phyloP scores from a whole-genome alignment of 208 protist genomes.

The Paratrypanosoma confusum region DNA sequence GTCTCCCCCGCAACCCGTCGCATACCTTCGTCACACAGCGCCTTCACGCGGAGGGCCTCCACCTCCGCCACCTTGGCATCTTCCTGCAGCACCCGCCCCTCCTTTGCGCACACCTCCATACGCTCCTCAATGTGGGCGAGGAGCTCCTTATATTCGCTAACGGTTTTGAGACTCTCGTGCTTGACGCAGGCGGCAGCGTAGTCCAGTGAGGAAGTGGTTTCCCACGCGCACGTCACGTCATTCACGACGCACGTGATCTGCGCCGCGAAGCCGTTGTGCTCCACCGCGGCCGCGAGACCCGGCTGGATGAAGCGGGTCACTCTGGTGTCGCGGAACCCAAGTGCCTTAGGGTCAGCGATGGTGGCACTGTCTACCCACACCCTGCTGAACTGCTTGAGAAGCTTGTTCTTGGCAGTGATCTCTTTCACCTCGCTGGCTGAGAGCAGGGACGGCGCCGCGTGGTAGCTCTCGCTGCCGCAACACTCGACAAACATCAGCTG shows the following conservation, averaged over 20 bases:
- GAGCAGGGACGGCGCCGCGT: not conserved
- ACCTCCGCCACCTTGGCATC: conserved; percentile 3
- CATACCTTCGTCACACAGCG: no score
- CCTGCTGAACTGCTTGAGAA: not conserved
- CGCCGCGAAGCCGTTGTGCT: conserved; percentile 7
- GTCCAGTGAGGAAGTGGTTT: not conserved
- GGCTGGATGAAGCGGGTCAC: conserved; percentile 3
- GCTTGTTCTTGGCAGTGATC: not conserved
- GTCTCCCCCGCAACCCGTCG: no score
- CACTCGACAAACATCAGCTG: conserved; percentile 2
- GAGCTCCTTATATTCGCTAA: conserved; percentile 7
- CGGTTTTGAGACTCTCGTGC: conserved; percentile 4
- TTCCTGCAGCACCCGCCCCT: not conserved
- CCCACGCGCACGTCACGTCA: not conserved
- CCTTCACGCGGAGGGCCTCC: no score
- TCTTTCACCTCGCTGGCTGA: not conserved
- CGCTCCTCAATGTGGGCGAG: conserved; percentile 1
- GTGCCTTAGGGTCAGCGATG: conserved; percentile 1
- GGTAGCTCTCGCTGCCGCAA: not conserved
- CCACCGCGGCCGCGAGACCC: conserved; percentile 5
- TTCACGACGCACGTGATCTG: conserved; percentile 5
- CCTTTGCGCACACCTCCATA: conserved; percentile 3
- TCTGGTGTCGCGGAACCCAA: conserved; percentile 2
- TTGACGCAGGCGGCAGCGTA: conserved; percentile 6
- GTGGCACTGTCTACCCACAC: conserved; percentile 6